Evolutionary conservation across 352 stramenopile species (phyloP).

Genomic region (Albugo laibachii): DNA sequence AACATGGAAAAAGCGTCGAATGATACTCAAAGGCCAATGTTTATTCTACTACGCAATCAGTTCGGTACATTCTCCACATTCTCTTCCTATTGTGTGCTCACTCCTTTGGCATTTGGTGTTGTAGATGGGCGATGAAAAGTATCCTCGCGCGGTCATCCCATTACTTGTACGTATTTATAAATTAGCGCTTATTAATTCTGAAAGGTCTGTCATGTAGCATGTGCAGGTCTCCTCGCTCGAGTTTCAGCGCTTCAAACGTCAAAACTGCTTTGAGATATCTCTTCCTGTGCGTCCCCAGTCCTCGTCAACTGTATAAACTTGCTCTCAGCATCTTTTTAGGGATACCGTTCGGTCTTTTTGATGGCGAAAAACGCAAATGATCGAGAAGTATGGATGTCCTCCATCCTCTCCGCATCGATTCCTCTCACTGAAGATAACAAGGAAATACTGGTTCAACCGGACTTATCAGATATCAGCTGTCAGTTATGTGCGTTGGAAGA

Average conservation of each 20-base stretch:
- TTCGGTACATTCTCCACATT: slow-evolving; percentile 21
- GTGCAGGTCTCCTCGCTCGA: slow-evolving; percentile 68
- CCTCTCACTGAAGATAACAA: slow-evolving; percentile 41
- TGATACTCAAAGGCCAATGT: slow-evolving; percentile 74
- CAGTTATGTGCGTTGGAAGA: slow-evolving; percentile 62
- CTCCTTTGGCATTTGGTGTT: slow-evolving; percentile 3
- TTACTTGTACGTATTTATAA: slow-evolving; percentile 16
- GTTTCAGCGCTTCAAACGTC: slow-evolving; percentile 55
- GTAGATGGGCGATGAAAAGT: slow-evolving; percentile 70
- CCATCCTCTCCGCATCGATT: slow-evolving; percentile 61
- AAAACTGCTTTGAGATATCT: slow-evolving; percentile 77
- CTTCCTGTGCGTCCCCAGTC: slow-evolving; percentile 32
- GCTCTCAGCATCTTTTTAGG: slow-evolving; percentile 13
- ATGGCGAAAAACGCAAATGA: slow-evolving; percentile 75
- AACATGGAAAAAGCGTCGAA: slow-evolving; percentile 77
- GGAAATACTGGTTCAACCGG: slow-evolving; percentile 29
- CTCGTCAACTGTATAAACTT: background rate
- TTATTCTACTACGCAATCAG: slow-evolving; percentile 79
- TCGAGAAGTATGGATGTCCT: slow-evolving; percentile 71
- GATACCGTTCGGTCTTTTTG: slow-evolving; percentile 60
- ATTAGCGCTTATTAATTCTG: background rate
- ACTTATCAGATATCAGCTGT: slow-evolving; percentile 45
- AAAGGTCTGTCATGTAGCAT: slow-evolving; percentile 7
- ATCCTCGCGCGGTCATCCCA: slow-evolving; percentile 60
- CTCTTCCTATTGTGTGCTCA: slow-evolving; percentile 3